phyloP scores from a whole-genome alignment of 345 rosid species.

The Moricandia arvensis region DNA sequence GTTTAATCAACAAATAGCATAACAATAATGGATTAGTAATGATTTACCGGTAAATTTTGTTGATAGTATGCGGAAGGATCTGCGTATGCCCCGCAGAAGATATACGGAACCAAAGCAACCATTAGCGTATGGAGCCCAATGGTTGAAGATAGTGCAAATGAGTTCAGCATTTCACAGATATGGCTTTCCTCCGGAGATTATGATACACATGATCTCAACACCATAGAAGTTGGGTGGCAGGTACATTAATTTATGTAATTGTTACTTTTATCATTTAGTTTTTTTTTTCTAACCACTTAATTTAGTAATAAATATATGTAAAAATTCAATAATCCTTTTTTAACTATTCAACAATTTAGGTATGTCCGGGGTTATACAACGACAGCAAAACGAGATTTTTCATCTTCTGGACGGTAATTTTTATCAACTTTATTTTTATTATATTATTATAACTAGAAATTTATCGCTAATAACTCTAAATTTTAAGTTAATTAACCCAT shows the following conservation, averaged over 20 bases:
- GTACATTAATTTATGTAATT: background rate
- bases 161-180: background rate
- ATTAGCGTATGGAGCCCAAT: background rate
- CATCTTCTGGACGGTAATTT: background rate
- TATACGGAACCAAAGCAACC: background rate
- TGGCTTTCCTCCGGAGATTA: background rate
- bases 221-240: background rate
- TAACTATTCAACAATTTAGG: background rate
- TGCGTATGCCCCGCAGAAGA: background rate
- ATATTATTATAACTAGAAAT: background rate
- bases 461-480: background rate
- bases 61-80: background rate
- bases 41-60: background rate
- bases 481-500: background rate
- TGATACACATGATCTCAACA: background rate
- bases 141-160: background rate
- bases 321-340: background rate
- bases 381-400: constrained; percentile 7
- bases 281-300: no score
- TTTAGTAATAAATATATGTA: background rate
- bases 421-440: background rate
- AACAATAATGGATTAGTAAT: no score
- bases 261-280: background rate
- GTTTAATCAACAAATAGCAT: background rate
- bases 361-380: background rate